Evolutionary conservation across 306 rosid species (phyloP), one percentile per base, ranked within the genome.

Genomic region (Glycine tomentella): DNA sequence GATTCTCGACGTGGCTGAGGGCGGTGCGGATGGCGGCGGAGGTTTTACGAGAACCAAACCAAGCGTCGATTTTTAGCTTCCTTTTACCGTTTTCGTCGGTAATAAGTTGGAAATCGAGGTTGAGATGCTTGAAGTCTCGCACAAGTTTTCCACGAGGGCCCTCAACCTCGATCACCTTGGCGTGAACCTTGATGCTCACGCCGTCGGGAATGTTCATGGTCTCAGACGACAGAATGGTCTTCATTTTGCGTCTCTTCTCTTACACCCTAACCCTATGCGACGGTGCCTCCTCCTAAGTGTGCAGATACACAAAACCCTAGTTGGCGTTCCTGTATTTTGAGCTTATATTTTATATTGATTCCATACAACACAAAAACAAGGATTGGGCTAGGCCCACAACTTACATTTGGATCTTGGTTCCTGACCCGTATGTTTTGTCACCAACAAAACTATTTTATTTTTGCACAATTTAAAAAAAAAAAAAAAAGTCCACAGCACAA

Each of bases 21-120:
- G 98, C 97, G 1, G 98, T 94, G 5, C 97, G 88, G 33, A 94
- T 94, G 34, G 98, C 87, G n/a, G 95, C 98, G 31, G 95, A 92
- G 38, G 98, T 89, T 76, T 94, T 94, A 36, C 97, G 86, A 0
- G 95, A 70, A 0, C 90, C 95, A 45, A 94, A 94, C 97, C 97
- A 92, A 0, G 94, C 90, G 0, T 92, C 97, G 72, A 94, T 78
- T 81, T 90, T 89, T 0, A 94, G 92, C 95, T 89, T 93, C 70
- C 42, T 81, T 14, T 90, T 68, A 0, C 97, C 95, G 8, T 78
- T 56, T 15, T 82, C 90, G 9, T 91, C 97, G 2, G 89, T 91
- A 66, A 91, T 83, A 8, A 91, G 95, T 4, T 89, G 84, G 48
- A 92, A 92, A 59, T 94, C 97, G 0, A 94, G 91, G 79, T 94